Conservation (phyloP, 2,329 filamentous ascomycete species). For the Pseudohalonectria lignicola region DNA sequence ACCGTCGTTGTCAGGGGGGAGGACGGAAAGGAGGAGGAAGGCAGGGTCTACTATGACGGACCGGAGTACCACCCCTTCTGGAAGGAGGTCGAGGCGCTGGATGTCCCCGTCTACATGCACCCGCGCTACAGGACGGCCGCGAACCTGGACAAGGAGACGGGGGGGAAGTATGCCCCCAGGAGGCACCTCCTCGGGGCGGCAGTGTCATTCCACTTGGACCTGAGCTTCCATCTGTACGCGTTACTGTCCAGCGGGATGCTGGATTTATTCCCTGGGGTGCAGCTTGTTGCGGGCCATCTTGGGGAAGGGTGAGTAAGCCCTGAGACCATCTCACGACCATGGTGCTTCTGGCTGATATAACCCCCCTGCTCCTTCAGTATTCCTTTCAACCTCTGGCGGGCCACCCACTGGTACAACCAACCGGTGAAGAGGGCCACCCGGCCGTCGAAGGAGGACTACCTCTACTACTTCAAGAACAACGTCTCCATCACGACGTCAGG, state of each 20-base stretch:
- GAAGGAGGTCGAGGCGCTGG: slow-evolving; percentile 17
- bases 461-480: slow-evolving; percentile 26
- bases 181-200: slow-evolving; percentile 22
- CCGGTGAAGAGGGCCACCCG: slow-evolving; percentile 22
- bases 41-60: slow-evolving; percentile 19
- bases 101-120: slow-evolving; percentile 22
- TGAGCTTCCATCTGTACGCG: slow-evolving; percentile 32
- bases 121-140: slow-evolving; percentile 17
- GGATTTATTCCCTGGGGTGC: slow-evolving; percentile 26
- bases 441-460: slow-evolving; percentile 27
- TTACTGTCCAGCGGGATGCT: slow-evolving; percentile 30
- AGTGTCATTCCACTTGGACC: slow-evolving; percentile 27
- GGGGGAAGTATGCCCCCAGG: slow-evolving; percentile 15
- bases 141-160: slow-evolving; percentile 14
- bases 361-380: no score
- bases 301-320: slow-evolving; percentile 28
- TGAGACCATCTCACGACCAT: background rate
- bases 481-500: slow-evolving; percentile 29
- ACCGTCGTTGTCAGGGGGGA: slow-evolving; percentile 4
- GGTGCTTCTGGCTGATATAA: no score
- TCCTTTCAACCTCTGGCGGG: slow-evolving; percentile 28
- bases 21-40: slow-evolving; percentile 6
- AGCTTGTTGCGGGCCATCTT: slow-evolving; percentile 29
- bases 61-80: slow-evolving; percentile 19
- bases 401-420: slow-evolving; percentile 32